Conservation (phyloP, 1,284 basidiomycete genomes). For the Salmacisia buchloeana region DNA sequence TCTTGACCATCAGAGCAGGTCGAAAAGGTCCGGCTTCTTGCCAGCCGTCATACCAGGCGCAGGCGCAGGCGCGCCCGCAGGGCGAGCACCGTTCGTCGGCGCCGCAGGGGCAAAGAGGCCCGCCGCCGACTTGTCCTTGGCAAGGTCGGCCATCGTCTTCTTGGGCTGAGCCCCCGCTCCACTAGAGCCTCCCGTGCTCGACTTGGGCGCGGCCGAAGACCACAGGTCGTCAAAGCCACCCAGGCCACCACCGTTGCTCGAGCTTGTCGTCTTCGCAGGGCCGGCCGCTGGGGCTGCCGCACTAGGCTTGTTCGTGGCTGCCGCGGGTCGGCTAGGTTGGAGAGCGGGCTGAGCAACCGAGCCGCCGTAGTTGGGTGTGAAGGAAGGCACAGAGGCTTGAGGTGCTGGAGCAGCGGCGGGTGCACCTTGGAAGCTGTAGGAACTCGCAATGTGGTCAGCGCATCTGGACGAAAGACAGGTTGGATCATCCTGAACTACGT, state of each 20-base stretch:
- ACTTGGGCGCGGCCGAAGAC: constrained; percentile 68
- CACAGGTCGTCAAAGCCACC: constrained; percentile 79
- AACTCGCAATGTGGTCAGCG: no score
- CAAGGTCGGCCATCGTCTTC: constrained; percentile 50
- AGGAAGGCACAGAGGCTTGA: constrained; percentile 24
- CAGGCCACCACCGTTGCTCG: not conserved
- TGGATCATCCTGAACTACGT: not conserved
- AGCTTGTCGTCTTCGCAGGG: constrained; percentile 7
- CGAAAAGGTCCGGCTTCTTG: constrained; percentile 38
- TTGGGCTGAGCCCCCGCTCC: constrained; percentile 18
- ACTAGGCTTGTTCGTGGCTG: constrained; percentile 36
- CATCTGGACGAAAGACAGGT: not conserved
- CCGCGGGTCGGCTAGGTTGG: constrained; percentile 24
- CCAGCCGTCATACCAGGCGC: constrained; percentile 16
- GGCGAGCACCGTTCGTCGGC: not conserved
- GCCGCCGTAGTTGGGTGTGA: no score
- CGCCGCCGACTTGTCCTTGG: constrained; percentile 41
- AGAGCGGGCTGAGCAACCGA: no score
- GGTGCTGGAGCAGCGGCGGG: constrained; percentile 39
- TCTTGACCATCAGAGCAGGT: constrained; percentile 35
- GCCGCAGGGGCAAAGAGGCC: constrained; percentile 22
- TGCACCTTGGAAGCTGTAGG: constrained; percentile 62
- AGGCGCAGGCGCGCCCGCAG: not conserved
- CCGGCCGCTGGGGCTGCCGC: constrained; percentile 18
- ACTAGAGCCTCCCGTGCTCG: constrained; percentile 17